Evolutionary conservation across 768 basidiomycete species (phyloP).

Genomic region (Pleurotus citrinopileatus): DNA sequence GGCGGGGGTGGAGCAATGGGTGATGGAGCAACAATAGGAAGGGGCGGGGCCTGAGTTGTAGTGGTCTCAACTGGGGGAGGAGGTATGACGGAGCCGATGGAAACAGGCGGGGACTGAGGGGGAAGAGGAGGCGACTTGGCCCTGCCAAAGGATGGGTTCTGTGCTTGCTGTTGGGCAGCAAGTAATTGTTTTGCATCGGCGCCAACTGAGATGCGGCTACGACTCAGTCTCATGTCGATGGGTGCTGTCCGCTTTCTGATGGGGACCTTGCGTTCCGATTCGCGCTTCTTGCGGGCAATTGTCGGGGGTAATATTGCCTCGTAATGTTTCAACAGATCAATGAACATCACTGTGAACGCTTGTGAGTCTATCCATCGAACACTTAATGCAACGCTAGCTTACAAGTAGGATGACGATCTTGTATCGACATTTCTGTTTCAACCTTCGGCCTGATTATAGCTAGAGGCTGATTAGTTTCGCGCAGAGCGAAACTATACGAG

Average conservation of each 20-base stretch:
- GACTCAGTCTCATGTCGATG: conserved; percentile 84
- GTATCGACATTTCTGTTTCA: conserved; percentile 84
- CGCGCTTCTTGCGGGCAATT: conserved; percentile 81
- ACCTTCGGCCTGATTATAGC: conserved; percentile 79
- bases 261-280: conserved; percentile 83
- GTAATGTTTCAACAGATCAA: conserved; percentile 81
- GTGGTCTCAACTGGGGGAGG: conserved; percentile 19
- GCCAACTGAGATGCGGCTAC: conserved; percentile 70
- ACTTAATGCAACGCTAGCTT: conserved; percentile 22
- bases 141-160: conserved; percentile 42
- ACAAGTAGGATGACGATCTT: conserved; percentile 86
- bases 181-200: conserved; percentile 69
- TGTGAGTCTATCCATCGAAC: conserved; percentile 2
- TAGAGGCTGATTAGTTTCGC: conserved; percentile 24
- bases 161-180: conserved; percentile 64
- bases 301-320: conserved; percentile 73
- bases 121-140: conserved; percentile 33
- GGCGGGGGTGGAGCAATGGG: conserved; percentile 22
- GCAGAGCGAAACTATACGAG: background rate
- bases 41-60: conserved; percentile 5
- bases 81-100: conserved; percentile 16
- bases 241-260: conserved; percentile 83
- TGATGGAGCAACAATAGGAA: conserved; percentile 11
- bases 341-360: conserved; percentile 61
- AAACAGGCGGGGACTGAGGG: conserved; percentile 14